Conservation (phyloP, 78 protist genomes). For the Parvularia atlantis region DNA sequence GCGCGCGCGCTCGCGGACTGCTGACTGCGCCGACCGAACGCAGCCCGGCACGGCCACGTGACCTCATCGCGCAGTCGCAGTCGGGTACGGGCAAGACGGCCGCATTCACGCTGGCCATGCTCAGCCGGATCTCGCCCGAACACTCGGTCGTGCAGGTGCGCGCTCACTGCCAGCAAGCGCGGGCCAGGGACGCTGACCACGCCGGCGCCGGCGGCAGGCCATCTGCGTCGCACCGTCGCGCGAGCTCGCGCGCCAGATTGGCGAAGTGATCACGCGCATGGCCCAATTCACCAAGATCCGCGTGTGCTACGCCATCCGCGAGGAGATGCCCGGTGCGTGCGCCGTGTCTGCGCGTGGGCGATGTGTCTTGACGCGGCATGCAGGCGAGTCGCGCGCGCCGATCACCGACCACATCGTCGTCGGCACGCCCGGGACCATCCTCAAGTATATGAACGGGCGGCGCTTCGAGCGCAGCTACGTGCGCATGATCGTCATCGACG, state of each 20-base stretch:
- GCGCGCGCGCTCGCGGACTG: too few relatives aligned
- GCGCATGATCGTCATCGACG: slow-evolving; percentile 64
- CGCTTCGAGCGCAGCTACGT: slow-evolving; percentile 21
- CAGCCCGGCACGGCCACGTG: background rate
- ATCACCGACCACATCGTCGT: slow-evolving; percentile 50
- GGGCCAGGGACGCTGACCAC: too few relatives aligned
- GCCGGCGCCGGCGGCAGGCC: background rate
- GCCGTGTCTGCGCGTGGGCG: background rate
- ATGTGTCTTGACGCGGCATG: background rate
- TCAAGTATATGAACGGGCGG: slow-evolving; percentile 5
- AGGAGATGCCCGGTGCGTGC: background rate
- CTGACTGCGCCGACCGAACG: too few relatives aligned
- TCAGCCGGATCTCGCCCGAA: slow-evolving; percentile 32
- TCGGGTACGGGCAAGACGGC: slow-evolving; percentile 94
- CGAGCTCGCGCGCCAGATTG: slow-evolving; percentile 47
- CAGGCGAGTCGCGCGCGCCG: too few relatives aligned
- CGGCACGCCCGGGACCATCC: slow-evolving; percentile 81
- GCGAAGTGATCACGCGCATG: slow-evolving; percentile 15
- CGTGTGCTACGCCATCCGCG: background rate
- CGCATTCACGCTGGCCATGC: slow-evolving; percentile 65
- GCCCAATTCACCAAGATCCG: slow-evolving; percentile 17
- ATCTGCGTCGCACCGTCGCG: slow-evolving; percentile 52
- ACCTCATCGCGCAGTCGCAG: slow-evolving; percentile 82
- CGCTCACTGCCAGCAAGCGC: too few relatives aligned
- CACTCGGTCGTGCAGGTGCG: background rate